Evolutionary conservation across 176 grass and related monocot species (phyloP), one percentile per base, ranked within the genome.

Genomic region (Neostapfia colusana): DNA sequence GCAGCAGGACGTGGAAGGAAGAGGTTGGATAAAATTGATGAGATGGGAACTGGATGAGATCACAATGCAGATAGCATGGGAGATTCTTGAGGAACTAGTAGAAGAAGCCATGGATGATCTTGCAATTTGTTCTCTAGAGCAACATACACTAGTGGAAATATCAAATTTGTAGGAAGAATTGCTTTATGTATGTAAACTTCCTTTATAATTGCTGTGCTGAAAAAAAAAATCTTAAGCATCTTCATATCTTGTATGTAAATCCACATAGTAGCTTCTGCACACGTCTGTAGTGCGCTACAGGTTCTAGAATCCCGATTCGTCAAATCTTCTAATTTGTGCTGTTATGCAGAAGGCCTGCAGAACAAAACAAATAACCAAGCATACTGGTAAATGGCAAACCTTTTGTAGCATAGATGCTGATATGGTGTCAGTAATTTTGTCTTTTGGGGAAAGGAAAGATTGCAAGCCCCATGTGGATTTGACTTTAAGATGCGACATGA

Each of bases 71-170:
- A 80, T 99, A 46, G 83, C 84, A 36, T 31, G 54, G 26, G 68
- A 72, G n/a, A 60, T 95, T 55, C 71, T 95, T 65, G 85, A 90
- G 49, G 82, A 99, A 61, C 78, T 99, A 70, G 62, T 95, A 57
- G 24, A 39, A 79, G 91, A 95, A 63, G 55, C 85, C 9, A n/a
- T 69, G 25, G 69, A 18, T 20, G 81, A 86, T 62, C 70, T 90
- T 25, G 6, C 68, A 37, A 53, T 36, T 89, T 61, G 45, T 71
- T 90, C 64, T 82, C 79, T 50, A 8, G 41, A 28, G 77, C 44
- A 56, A 86, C 53, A 62, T 70, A 61, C 27, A 15, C 20, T 38
- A 23, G 4, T 79, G 79, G 20, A 17, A 67, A 40, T 68, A 17
- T 8, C 35, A 36, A 48, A 75, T 80, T 26, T 84, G 6, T 88